Conservation (phyloP, 2,329 filamentous ascomycete genomes). For the Dothistroma pini region DNA sequence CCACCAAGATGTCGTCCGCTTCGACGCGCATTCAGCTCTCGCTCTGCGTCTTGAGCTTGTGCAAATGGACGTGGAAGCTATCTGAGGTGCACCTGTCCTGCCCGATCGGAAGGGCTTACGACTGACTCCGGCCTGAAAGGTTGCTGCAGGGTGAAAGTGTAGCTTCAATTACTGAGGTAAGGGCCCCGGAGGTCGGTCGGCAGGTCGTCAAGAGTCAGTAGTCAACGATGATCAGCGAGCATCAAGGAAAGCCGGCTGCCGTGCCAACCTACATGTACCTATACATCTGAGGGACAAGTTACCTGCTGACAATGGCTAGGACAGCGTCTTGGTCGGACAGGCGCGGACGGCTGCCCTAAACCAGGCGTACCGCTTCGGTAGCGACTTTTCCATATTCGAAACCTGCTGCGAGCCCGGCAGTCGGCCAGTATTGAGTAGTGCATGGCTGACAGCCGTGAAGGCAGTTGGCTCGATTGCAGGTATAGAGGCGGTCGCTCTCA, state of each 20-base stretch:
- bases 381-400: background rate
- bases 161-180: background rate
- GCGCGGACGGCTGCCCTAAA: background rate
- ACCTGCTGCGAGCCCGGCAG: background rate
- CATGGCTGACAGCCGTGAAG: background rate
- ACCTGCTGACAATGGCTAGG: background rate
- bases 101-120: background rate
- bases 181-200: background rate
- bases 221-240: background rate
- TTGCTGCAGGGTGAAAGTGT: background rate
- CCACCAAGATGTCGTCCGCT: background rate
- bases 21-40: background rate
- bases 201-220: background rate
- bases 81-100: background rate
- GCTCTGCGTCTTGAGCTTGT: background rate
- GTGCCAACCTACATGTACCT: background rate
- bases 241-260: background rate
- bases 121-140: background rate
- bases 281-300: background rate
- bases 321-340: background rate
- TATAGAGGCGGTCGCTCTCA: background rate
- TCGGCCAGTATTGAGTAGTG: background rate
- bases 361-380: background rate
- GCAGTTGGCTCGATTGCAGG: background rate
- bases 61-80: background rate